phyloP scores from a whole-genome alignment of 495 filamentous ascomycete species.

The Penicillium herquei region DNA sequence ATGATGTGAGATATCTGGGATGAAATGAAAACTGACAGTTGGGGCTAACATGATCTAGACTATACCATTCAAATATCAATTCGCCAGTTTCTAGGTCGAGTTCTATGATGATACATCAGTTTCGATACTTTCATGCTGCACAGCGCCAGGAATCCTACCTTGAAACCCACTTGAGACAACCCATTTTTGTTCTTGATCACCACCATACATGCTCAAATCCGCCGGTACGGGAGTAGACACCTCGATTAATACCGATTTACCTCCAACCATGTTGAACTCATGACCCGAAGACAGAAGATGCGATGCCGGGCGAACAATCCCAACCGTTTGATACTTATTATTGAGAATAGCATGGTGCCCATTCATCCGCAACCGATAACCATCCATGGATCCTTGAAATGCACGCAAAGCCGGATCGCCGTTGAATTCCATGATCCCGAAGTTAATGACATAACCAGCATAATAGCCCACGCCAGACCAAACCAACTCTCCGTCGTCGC shows the following conservation, averaged over 20 bases:
- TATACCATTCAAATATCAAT: slow-evolving; percentile 37
- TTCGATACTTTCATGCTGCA: slow-evolving; percentile 11
- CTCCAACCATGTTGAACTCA: slow-evolving; percentile 46
- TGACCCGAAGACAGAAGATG: slow-evolving; percentile 46
- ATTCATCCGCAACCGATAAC: slow-evolving; percentile 41
- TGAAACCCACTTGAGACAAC: slow-evolving; percentile 32
- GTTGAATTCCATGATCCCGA: slow-evolving; percentile 29
- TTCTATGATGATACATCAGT: slow-evolving; percentile 26
- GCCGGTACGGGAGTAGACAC: slow-evolving; percentile 17
- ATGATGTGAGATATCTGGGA: neutral
- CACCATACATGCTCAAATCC: slow-evolving; percentile 27
- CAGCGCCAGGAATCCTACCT: slow-evolving; percentile 12
- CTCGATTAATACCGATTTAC: slow-evolving; percentile 29
- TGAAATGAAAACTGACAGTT: slow-evolving; percentile 18
- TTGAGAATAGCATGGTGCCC: slow-evolving; percentile 45
- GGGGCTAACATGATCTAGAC: slow-evolving; percentile 30
- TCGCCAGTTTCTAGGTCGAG: slow-evolving; percentile 29
- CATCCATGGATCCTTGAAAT: slow-evolving; percentile 48
- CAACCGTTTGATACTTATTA: slow-evolving; percentile 46
- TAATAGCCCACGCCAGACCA: slow-evolving; percentile 52
- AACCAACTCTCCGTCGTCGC: slow-evolving; percentile 47
- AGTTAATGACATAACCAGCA: slow-evolving; percentile 41
- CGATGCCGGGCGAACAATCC: slow-evolving; percentile 37
- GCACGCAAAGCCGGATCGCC: slow-evolving; percentile 43
- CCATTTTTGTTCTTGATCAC: slow-evolving; percentile 26